Conservation (phyloP, 768 basidiomycete genomes). For the Pholiota molesta region DNA sequence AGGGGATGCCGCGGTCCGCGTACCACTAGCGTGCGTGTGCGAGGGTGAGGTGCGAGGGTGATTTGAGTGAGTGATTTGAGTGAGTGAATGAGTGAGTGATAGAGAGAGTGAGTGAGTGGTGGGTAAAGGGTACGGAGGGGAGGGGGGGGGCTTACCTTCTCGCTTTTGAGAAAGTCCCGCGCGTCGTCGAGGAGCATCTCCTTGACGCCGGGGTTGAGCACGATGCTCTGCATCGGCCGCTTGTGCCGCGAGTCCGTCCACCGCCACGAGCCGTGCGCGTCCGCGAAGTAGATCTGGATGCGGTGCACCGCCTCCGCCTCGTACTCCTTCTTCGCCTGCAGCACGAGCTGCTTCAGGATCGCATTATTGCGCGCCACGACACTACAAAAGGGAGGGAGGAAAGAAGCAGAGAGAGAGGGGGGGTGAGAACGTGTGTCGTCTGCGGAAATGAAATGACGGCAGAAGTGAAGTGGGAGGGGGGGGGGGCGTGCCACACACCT, state of each 20-base stretch:
- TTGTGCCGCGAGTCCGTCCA: slow-evolving; percentile 89
- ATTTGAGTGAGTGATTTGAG: too few species aligned
- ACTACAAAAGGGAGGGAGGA: too few species aligned
- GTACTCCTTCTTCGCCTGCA: slow-evolving; percentile 88
- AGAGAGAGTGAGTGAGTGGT: too few species aligned
- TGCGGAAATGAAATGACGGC: background rate
- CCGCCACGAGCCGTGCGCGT: slow-evolving; percentile 86
- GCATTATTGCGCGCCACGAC: slow-evolving; percentile 84
- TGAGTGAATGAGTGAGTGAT: too few species aligned
- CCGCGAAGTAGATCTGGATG: slow-evolving; percentile 89
- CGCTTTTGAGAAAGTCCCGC: slow-evolving; percentile 80
- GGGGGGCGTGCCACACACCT: too few species aligned
- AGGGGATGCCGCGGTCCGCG: slow-evolving; percentile 90
- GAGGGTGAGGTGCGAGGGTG: slow-evolving; percentile 7
- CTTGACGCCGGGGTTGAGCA: slow-evolving; percentile 86
- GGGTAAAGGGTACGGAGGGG: too few species aligned
- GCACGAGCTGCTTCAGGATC: slow-evolving; percentile 86
- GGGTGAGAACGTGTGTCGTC: slow-evolving; percentile 1
- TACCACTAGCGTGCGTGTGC: slow-evolving; percentile 69
- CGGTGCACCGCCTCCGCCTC: slow-evolving; percentile 86
- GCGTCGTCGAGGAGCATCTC: slow-evolving; percentile 86
- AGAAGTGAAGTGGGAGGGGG: too few species aligned
- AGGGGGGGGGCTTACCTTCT: slow-evolving; percentile 70
- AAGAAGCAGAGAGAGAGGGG: slow-evolving; percentile 11
- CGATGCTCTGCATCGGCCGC: slow-evolving; percentile 86